Evolutionary conservation across 345 rosid genomes (phyloP), one percentile per base, ranked within the genome.

Genomic region (Iberis pinnata): DNA sequence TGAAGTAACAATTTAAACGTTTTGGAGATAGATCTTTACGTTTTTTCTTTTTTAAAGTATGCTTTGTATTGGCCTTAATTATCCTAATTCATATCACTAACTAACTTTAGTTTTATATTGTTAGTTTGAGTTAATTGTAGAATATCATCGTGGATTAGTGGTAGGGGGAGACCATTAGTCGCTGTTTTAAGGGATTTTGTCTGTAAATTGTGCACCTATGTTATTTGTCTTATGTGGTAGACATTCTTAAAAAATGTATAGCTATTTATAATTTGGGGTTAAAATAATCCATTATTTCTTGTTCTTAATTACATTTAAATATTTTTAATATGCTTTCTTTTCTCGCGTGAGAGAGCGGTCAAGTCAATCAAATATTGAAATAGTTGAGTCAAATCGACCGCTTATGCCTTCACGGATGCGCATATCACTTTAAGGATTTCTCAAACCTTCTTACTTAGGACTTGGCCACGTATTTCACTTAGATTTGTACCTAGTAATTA

Each of bases 271-370:
- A 33, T 14, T 43, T 36, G 15, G 38, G 16, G 24, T 15, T 46
- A 58, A 32, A 46, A 39, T 26, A 11, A 43, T 43, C 50, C 58
- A 42, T 16, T 42, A 13, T 10, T 18, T 52, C 31, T 52, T 36
- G 7, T 3, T 42, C 12, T 11, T 19, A 2, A 19, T 9, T 29
- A 32, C 17, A 42, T 15, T 41, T 31, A 13, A 52, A 15, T 35
- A 32, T 61, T 29, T 27, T 8, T 26, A 26, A 35, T 13, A 27
- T 45, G 37, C 22, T 42, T 49, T 37, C 35, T 53, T 36, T 63
- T 53, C 53, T 45, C 53, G 60, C 68, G 54, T 53, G 61, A 63
- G 38, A 43, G 11, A 43, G 19, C 36, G 38, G 66, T 52, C 52
- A 52, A 61, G 16, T 53, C 60, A 54, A 37, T 63, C 68, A 45